These are phyloP conservation scores for Fusarium algeriense DNA, from an alignment of 2,329 filamentous ascomycete genomes.

Conservation along the genomic window DNA sequence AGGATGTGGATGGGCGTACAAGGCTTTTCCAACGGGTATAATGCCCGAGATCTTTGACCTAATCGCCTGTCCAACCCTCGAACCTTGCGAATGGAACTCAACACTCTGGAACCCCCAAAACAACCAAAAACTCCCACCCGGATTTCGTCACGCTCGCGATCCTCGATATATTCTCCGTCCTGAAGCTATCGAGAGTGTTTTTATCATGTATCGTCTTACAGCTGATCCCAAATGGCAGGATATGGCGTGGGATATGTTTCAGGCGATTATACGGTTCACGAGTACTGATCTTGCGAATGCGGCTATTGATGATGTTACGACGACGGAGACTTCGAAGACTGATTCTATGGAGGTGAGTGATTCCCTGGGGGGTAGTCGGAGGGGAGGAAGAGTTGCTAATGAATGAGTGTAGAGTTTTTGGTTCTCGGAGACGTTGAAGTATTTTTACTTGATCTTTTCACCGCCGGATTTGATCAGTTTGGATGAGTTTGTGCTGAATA, in stretches of 20 bases:
- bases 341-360: slow-evolving; percentile 71
- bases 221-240: slow-evolving; percentile 62
- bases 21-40: slow-evolving; percentile 65
- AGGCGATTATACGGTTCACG: slow-evolving; percentile 59
- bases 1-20: slow-evolving; percentile 70
- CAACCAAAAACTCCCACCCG: slow-evolving; percentile 57
- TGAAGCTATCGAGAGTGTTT: slow-evolving; percentile 64
- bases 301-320: slow-evolving; percentile 59
- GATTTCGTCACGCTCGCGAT: slow-evolving; percentile 71
- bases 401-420: slow-evolving; percentile 71
- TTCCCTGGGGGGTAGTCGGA: background rate
- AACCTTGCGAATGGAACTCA: slow-evolving; percentile 48
- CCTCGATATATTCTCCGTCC: slow-evolving; percentile 63
- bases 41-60: slow-evolving; percentile 69
- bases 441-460: slow-evolving; percentile 79
- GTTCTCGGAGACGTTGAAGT: slow-evolving; percentile 80
- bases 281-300: slow-evolving; percentile 62
- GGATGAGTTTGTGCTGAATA: slow-evolving; percentile 75
- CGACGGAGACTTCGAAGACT: slow-evolving; percentile 51
- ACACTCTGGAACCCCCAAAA: background rate
- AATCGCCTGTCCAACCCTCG: slow-evolving; percentile 57
- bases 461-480: slow-evolving; percentile 72
- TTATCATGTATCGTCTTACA: slow-evolving; percentile 64
- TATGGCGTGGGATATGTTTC: slow-evolving; percentile 66
- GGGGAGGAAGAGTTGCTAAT: background rate